phyloP scores from a whole-genome alignment of 2,329 filamentous ascomycete genomes.

The Plenodomus biglobosus region DNA sequence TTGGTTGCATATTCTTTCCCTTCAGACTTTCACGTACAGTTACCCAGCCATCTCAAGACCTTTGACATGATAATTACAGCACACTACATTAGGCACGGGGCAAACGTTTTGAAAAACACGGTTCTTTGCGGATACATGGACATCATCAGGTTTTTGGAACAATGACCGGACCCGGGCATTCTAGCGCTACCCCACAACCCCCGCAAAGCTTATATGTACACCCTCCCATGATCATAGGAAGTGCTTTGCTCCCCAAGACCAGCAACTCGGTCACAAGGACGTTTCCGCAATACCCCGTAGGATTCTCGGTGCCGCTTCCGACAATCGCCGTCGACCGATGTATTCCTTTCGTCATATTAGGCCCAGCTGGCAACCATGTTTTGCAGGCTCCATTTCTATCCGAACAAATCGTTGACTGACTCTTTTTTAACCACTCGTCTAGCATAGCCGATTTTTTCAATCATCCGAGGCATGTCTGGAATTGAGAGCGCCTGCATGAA shows the following conservation, averaged over 20 bases:
- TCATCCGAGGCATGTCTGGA: constrained; percentile 20
- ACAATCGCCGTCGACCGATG: background rate
- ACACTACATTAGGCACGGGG: too few relatives aligned
- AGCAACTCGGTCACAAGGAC: background rate
- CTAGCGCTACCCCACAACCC: background rate
- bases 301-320: background rate
- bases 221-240: background rate
- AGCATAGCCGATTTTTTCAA: background rate
- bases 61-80: too few relatives aligned
- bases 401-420: background rate
- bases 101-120: background rate
- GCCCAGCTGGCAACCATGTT: too few relatives aligned
- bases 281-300: background rate
- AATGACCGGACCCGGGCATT: background rate
- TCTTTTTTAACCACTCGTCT: background rate
- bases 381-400: too few relatives aligned
- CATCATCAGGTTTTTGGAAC: background rate
- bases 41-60: too few relatives aligned
- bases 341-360: too few relatives aligned
- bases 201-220: background rate
- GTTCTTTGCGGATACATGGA: background rate
- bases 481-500: constrained; percentile 37
- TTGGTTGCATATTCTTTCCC: too few relatives aligned
- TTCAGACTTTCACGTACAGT: too few relatives aligned
- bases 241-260: background rate